Base-by-base conservation (phyloP, 805 yeast genomes). In the Wickerhamomyces queroliae region DNA sequence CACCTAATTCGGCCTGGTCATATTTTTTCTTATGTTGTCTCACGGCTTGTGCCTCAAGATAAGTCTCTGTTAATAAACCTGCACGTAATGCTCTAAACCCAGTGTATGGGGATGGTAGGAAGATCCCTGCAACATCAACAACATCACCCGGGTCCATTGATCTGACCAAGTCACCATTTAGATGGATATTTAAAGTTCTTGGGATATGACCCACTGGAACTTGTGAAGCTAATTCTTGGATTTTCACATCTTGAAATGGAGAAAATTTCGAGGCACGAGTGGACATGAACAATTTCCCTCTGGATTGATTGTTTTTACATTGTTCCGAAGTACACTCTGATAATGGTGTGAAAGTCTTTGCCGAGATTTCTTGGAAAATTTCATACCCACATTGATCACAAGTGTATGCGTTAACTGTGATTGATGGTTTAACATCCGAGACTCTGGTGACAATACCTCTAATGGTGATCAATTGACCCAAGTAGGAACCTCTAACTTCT, bases 191-290 rank as follows among this genome's bases (percentile, higher is more conserved):
- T 46, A 93, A 69, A 23, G 88, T 67, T 54, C 99, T 76, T 36
- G 99, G 99, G 47, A 93, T 93, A 61, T 91, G 96, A 38, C 99
- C 99, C 22, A 90, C 91, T 1, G 99, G 99, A 15, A 93, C 99
- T 65, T 93, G 99, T 48, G 83, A 82, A 5, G 98, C 86, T 58
- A 91, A 68, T 63, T 93, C 99, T 67, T 93, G 99, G 45, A 93
- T 73, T 55, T 87, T 83, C 40, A 90, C 93, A 55, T 93, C 99
- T 66, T 93, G 99, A 72, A 90, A 93, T 7, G 96, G 86, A 39
- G 83, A 73, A 56, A 95, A 93, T 64, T 93, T 93, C 24, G 97
- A 89, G 3, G 99, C 99, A 53, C 99, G 76, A 11, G 98, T 89
- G 33, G 91, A 78, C 78, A 90, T 85, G 61, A 84, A 88, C 38